Evolutionary conservation across 805 yeast genomes (phyloP).

Genomic region (Sugiyamaella floridensis): DNA sequence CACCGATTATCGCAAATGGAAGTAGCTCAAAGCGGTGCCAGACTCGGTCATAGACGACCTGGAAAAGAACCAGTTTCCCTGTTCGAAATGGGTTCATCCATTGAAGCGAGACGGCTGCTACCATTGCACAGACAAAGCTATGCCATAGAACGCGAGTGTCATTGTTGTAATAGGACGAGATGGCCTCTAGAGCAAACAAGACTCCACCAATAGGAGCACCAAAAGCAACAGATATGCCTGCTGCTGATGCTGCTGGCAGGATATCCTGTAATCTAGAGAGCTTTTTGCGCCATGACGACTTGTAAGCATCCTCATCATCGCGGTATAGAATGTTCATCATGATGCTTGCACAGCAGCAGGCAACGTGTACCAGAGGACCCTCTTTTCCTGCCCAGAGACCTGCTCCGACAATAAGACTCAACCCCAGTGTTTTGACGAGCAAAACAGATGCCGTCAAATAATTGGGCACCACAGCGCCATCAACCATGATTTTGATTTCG

Average conservation of each 20-base stretch:
- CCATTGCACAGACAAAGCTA: slow-evolving; percentile 71
- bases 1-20: slow-evolving; percentile 67
- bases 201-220: slow-evolving; percentile 88
- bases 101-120: slow-evolving; percentile 57
- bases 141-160: slow-evolving; percentile 67
- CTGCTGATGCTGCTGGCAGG: slow-evolving; percentile 67
- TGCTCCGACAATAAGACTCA: slow-evolving; percentile 60
- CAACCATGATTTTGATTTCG: slow-evolving; percentile 60
- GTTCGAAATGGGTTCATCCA: slow-evolving; percentile 44
- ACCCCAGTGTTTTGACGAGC: slow-evolving; percentile 49
- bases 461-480: slow-evolving; percentile 52
- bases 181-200: slow-evolving; percentile 63
- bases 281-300: slow-evolving; percentile 4
- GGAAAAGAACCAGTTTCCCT: slow-evolving; percentile 50
- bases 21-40: slow-evolving; percentile 68
- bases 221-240: slow-evolving; percentile 81
- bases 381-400: slow-evolving; percentile 83
- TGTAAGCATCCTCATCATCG: not conserved
- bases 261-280: slow-evolving; percentile 46
- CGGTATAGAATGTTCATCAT: slow-evolving; percentile 24
- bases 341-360: slow-evolving; percentile 50
- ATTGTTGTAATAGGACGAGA: slow-evolving; percentile 51
- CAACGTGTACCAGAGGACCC: slow-evolving; percentile 78
- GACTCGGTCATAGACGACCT: slow-evolving; percentile 59
- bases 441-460: slow-evolving; percentile 50